Evolutionary conservation across 192 early-diverging fungal genomes (phyloP).

Genomic region (Coemansia sp.): DNA sequence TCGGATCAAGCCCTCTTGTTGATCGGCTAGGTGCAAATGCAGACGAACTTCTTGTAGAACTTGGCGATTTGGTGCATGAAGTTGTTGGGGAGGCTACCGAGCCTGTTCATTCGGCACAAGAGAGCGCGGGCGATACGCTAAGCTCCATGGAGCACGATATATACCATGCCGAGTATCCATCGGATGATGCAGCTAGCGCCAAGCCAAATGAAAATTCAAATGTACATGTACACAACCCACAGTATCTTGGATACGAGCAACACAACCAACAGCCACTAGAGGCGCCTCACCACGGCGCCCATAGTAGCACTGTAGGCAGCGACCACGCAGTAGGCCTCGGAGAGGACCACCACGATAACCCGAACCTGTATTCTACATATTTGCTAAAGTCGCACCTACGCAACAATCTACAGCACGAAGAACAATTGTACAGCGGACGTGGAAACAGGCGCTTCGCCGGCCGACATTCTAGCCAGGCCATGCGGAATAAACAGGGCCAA

Average conservation of each 20-base stretch:
- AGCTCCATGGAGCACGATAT: neutral
- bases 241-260: neutral
- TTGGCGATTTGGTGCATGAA: constrained; percentile 29
- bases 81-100: constrained; percentile 22
- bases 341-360: constrained; percentile 9
- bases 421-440: neutral
- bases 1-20: constrained; percentile 45
- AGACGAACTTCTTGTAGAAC: constrained; percentile 41
- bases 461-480: constrained; percentile 15
- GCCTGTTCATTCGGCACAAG: neutral
- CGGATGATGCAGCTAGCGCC: neutral
- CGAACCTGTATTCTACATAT: constrained; percentile 47
- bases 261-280: neutral
- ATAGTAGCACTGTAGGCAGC: neutral
- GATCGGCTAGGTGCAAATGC: constrained; percentile 25
- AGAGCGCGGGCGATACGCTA: neutral
- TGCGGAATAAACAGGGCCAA: neutral
- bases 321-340: neutral
- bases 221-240: neutral
- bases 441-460: constrained; percentile 16
- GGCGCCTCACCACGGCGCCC: neutral
- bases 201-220: neutral
- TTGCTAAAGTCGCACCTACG: constrained; percentile 52
- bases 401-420: constrained; percentile 32
- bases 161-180: neutral